A percentile compares a stretch with the other conserved stretches of the same genome.
phyloP scores from a whole-genome alignment of 2,329 filamentous ascomycete genomes.

The Pseudofabraea citricarpa region DNA sequence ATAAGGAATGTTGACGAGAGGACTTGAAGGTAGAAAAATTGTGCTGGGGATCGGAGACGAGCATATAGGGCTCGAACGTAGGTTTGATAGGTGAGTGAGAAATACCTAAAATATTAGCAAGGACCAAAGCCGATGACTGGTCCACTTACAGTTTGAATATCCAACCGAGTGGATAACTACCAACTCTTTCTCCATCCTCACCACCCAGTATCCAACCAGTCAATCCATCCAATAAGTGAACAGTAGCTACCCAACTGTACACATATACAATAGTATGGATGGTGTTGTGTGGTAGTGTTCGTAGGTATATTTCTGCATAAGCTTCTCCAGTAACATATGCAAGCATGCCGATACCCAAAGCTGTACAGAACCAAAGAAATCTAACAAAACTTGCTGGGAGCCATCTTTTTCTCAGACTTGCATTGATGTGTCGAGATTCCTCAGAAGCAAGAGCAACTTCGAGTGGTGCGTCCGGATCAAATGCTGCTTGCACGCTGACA shows the following conservation, averaged over 20 bases:
- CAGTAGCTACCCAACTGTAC: constrained; percentile 64
- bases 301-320: constrained; percentile 64
- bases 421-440: constrained; percentile 11
- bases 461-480: constrained; percentile 25
- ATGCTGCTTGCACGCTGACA: constrained; percentile 29
- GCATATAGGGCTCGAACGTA: constrained; percentile 67
- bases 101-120: constrained; percentile 36
- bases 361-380: constrained; percentile 66
- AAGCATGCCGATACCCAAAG: constrained; percentile 56
- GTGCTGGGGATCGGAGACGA: constrained; percentile 57
- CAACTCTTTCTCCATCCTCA: constrained; percentile 60
- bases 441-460: constrained; percentile 24
- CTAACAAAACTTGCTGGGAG: constrained; percentile 62
- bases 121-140: neutral
- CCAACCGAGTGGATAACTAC: constrained; percentile 66
- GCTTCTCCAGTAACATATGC: constrained; percentile 65
- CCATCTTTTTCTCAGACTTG: constrained; percentile 37
- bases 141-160: constrained; percentile 60
- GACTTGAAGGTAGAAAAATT: constrained; percentile 62
- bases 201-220: constrained; percentile 65
- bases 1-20: constrained; percentile 60
- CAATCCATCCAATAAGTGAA: constrained; percentile 58
- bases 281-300: constrained; percentile 61
- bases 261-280: constrained; percentile 65
- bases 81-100: constrained; percentile 66